Percentiles rank a stretch among this genome's conserved stretches.
Conservation (phyloP, 2,329 filamentous ascomycete species). For the Pseudogymnoascus verrucosus region DNA sequence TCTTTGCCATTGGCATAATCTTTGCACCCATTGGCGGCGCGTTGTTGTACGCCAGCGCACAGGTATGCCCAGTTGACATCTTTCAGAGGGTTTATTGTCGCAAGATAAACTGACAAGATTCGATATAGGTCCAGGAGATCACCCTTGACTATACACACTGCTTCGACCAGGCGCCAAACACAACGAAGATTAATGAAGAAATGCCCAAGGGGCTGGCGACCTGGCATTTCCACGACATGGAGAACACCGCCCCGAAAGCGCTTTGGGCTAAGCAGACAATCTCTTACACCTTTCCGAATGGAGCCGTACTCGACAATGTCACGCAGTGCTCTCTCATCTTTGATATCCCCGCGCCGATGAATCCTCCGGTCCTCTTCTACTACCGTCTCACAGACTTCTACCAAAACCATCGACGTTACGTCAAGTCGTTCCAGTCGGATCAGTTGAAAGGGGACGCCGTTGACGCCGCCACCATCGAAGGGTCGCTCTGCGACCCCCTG, state of each 20-base stretch:
- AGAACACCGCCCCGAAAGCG: constrained; percentile 16
- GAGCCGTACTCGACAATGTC: constrained; percentile 30
- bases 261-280: constrained; percentile 25
- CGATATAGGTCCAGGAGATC: constrained; percentile 75
- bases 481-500: constrained; percentile 70
- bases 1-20: constrained; percentile 84
- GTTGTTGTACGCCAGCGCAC: constrained; percentile 74
- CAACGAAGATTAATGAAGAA: constrained; percentile 30
- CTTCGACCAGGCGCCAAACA: constrained; percentile 43
- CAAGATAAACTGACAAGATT: not conserved
- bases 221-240: constrained; percentile 58
- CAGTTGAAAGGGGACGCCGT: constrained; percentile 72
- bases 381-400: constrained; percentile 97
- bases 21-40: constrained; percentile 89
- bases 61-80: constrained; percentile 42
- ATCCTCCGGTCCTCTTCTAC: constrained; percentile 81
- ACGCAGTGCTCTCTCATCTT: constrained; percentile 66
- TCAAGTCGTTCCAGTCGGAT: constrained; percentile 74
- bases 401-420: constrained; percentile 95
- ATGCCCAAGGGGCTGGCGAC: constrained; percentile 53
- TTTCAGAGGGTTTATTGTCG: not conserved
- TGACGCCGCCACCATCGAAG: constrained; percentile 50
- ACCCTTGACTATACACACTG: constrained; percentile 86
- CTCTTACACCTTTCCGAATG: constrained; percentile 33
- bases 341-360: constrained; percentile 68